Percentiles rank a stretch among this genome's conserved stretches.
phyloP scores from a whole-genome alignment of 2,329 filamentous ascomycete genomes.

The Cadophora sp. region DNA sequence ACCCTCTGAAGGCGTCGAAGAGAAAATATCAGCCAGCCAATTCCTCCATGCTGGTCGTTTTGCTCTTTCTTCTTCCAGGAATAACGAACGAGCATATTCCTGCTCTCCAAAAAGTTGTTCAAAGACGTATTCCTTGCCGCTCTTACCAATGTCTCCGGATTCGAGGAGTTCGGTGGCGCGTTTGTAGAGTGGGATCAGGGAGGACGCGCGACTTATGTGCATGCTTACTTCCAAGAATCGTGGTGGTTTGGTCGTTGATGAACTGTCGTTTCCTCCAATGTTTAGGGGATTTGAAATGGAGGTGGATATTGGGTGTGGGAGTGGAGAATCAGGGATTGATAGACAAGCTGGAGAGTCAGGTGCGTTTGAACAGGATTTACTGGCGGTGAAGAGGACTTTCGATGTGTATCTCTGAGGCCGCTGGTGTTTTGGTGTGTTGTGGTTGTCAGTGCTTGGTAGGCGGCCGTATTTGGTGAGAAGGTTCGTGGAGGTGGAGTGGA shows the following conservation, averaged over 20 bases:
- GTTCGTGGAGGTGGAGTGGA: slow-evolving; percentile 54
- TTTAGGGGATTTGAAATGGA: slow-evolving; percentile 44
- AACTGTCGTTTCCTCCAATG: background rate
- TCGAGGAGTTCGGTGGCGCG: slow-evolving; percentile 36
- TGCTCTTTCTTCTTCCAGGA: background rate
- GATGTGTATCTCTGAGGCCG: slow-evolving; percentile 52
- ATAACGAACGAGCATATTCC: slow-evolving; percentile 51
- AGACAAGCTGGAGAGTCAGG: slow-evolving; percentile 56
- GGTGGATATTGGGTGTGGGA: slow-evolving; percentile 51
- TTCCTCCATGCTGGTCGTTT: slow-evolving; percentile 41
- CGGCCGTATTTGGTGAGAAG: slow-evolving; percentile 43
- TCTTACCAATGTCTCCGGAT: slow-evolving; percentile 6
- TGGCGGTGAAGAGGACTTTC: slow-evolving; percentile 60
- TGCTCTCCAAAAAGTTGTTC: slow-evolving; percentile 59
- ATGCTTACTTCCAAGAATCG: slow-evolving; percentile 56
- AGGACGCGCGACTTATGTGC: slow-evolving; percentile 57
- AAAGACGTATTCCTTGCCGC: slow-evolving; percentile 42
- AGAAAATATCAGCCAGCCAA: slow-evolving; percentile 27
- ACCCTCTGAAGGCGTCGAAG: background rate
- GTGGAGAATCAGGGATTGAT: slow-evolving; percentile 56
- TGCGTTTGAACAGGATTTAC: slow-evolving; percentile 57
- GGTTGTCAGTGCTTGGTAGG: background rate
- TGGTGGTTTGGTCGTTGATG: slow-evolving; percentile 48
- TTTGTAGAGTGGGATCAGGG: slow-evolving; percentile 54
- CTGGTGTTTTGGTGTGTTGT: background rate